Percentiles rank a stretch among this genome's conserved stretches.
These are phyloP conservation scores for Fragaria nilgerrensis DNA, from an alignment of 306 rosid species.

Conservation along the genomic window DNA sequence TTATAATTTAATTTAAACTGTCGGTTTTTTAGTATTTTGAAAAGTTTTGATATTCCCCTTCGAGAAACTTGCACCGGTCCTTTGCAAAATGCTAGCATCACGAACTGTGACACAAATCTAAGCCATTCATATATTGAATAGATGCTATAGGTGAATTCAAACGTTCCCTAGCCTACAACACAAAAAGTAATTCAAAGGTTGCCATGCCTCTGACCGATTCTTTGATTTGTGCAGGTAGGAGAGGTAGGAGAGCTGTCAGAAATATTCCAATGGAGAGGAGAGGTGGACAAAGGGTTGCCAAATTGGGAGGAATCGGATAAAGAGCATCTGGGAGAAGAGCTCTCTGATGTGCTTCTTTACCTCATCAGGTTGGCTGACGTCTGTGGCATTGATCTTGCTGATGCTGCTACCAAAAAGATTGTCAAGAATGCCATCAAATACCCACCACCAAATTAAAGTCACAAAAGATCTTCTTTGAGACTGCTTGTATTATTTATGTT, in stretches of 20 bases:
- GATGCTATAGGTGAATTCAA: too few species aligned
- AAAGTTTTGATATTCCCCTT: not conserved
- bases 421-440: constrained; percentile 48
- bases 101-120: not conserved
- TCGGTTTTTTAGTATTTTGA: not conserved
- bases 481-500: not conserved
- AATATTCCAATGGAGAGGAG: constrained; percentile 58
- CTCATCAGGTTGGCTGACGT: constrained; percentile 46
- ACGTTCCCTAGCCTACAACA: too few species aligned
- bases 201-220: not conserved
- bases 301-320: constrained; percentile 50
- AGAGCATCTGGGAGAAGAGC: constrained; percentile 58
- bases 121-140: not conserved
- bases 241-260: constrained; percentile 59
- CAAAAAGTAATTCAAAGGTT: not conserved
- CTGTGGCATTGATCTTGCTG: constrained; percentile 45
- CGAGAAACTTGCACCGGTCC: not conserved
- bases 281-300: constrained; percentile 53
- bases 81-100: not conserved
- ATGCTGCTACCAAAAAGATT: constrained; percentile 49
- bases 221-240: constrained; percentile 34
- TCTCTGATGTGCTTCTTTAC: constrained; percentile 50
- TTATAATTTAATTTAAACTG: not conserved
- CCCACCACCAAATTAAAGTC: constrained; percentile 22
- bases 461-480: not conserved